Base-by-base conservation (phyloP, 108 stramenopile species). In the Phaeodactylum tricornutum region DNA sequence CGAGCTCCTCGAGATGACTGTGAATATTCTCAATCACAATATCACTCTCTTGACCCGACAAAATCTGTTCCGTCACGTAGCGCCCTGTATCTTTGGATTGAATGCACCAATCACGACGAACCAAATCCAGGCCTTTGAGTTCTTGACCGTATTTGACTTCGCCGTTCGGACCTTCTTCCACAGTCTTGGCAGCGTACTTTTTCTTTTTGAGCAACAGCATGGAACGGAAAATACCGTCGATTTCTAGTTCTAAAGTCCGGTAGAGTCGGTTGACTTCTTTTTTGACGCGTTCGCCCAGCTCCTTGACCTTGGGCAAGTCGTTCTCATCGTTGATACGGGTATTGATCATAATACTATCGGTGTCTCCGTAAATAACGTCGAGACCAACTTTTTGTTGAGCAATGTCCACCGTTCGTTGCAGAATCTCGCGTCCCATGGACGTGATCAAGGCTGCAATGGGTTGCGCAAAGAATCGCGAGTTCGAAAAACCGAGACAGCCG, bases 281-380 rank as follows among this genome's bases (percentile, higher is more conserved):
- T 68, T 96, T 99, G 7, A 99, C 96, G 58, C 78, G 74, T 59
- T 86, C 68, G 32, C 95, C 98, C 14, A 94, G 43, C 30, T 77
- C 67, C 14, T 66, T 60, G 12, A 95, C 89, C 40, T 66, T 72
- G 1, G 50, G 29, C 44, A 96, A 72, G 7, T 74, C 69, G 4
- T 62, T 55, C 30, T 50, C 35, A 47, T 95, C 92, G 40, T 67
- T 88, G 59, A 90, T 74, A 23, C 85, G 71, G 24, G 98, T 97
- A 67, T 98, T 97, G 74, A 99, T 93, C 98, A 99, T 99, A 69
- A 99, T 96, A 51, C 84, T 87, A 65, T 99, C 98, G 5, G 98
- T 99, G 62, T 99, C 98, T 40, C 98, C 98, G 62, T 99, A 99
- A 44, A 99, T 95, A 23, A 99, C 98, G 30, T 99, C 96, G 16